These are phyloP conservation scores for Prosopis cineraria DNA, from an alignment of 306 rosid genomes.

Conservation along the genomic window DNA sequence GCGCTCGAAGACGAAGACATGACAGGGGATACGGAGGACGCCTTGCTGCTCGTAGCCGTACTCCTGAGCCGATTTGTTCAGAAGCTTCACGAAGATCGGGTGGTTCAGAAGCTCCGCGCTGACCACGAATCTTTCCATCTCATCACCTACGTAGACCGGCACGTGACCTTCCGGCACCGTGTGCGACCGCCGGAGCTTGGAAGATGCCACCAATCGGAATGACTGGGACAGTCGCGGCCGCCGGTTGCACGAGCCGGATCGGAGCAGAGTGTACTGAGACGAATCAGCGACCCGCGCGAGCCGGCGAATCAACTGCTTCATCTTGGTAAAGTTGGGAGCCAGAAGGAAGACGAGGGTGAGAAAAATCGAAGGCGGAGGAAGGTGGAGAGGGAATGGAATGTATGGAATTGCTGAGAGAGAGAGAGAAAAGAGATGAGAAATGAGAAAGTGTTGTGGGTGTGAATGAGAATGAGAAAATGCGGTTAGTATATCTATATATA, in stretches of 20 bases:
- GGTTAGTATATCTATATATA: conserved; percentile 36
- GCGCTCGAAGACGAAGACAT: conserved; percentile 80
- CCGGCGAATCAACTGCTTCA: conserved; percentile 84
- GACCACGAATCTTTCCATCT: conserved; percentile 87
- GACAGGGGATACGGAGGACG: conserved; percentile 84
- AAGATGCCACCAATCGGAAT: conserved; percentile 35
- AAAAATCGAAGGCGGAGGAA: background rate
- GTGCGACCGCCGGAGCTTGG: conserved; percentile 32
- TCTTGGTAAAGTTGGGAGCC: conserved; percentile 22
- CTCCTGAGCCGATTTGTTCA: conserved; percentile 86
- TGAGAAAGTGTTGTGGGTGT: conserved; percentile 36
- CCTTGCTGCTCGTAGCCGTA: conserved; percentile 93
- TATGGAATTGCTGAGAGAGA: background rate
- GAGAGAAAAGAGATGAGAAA: background rate
- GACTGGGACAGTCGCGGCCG: conserved; percentile 36
- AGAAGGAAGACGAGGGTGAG: background rate
- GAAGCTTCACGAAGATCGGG: conserved; percentile 79
- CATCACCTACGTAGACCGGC: conserved; percentile 96
- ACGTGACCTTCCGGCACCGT: conserved; percentile 83
- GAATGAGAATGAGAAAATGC: background rate
- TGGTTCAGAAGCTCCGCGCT: conserved; percentile 80
- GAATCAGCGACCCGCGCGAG: conserved; percentile 93
- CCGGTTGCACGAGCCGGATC: conserved; percentile 41
- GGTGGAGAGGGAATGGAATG: background rate
- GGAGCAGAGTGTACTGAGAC: conserved; percentile 75